Conservation (phyloP, 2,329 filamentous ascomycete species). For the Penicillium nordicum region DNA sequence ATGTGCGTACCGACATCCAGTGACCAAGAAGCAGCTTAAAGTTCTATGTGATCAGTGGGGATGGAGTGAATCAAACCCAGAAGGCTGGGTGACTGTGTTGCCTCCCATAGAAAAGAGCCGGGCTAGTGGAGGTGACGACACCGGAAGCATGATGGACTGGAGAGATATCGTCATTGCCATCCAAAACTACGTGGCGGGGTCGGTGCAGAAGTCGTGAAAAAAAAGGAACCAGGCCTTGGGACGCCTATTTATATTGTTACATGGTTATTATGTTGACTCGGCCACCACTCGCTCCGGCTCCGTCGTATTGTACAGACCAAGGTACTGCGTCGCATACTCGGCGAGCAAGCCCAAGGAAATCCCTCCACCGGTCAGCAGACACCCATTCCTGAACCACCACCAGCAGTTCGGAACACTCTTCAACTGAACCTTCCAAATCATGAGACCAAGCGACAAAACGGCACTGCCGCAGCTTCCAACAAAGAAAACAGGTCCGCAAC, state of each 20-base stretch:
- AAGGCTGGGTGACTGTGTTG: constrained; percentile 67
- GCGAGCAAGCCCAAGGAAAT: constrained; percentile 55
- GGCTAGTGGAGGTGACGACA: constrained; percentile 80
- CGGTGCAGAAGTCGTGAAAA: background rate
- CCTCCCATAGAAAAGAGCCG: constrained; percentile 70
- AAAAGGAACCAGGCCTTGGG: background rate
- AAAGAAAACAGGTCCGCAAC: constrained; percentile 58
- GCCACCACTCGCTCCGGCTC: constrained; percentile 1
- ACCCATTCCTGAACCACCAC: constrained; percentile 64
- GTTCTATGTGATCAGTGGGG: constrained; percentile 75
- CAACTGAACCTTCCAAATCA: constrained; percentile 58
- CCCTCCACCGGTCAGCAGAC: constrained; percentile 59
- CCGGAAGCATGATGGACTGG: constrained; percentile 82
- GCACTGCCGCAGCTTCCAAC: constrained; percentile 58
- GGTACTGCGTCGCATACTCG: constrained; percentile 48
- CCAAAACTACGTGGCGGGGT: constrained; percentile 42
- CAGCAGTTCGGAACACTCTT: constrained; percentile 58
- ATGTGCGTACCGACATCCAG: constrained; percentile 82
- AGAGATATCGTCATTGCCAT: constrained; percentile 66
- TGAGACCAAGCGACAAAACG: constrained; percentile 52
- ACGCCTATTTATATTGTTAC: constrained; percentile 3
- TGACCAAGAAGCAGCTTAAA: constrained; percentile 69
- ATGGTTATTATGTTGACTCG: constrained; percentile 6
- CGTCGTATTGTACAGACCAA: constrained; percentile 26
- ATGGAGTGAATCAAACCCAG: constrained; percentile 34